These are phyloP conservation scores for Firmiana major DNA, from an alignment of 345 rosid species.

Conservation along the genomic window DNA sequence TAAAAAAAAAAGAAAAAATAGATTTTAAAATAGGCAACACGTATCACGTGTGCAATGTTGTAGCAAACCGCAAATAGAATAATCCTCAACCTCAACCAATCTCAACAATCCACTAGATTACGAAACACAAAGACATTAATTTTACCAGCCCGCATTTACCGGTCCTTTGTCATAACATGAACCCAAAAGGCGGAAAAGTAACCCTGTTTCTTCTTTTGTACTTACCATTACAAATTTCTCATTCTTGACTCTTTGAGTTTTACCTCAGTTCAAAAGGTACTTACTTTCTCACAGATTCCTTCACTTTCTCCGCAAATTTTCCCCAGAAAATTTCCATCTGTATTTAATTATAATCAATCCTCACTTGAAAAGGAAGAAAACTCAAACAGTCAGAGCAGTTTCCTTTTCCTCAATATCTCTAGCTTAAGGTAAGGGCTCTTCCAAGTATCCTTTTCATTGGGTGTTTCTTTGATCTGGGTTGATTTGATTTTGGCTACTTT, in stretches of 20 bases:
- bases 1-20: too few species aligned
- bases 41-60: background rate
- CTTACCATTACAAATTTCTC: background rate
- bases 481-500: conserved; percentile 14
- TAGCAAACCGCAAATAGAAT: too few species aligned
- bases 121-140: background rate
- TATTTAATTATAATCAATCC: background rate
- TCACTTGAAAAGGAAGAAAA: background rate
- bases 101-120: background rate
- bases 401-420: background rate
- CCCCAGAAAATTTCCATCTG: background rate
- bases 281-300: conserved; percentile 1
- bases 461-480: conserved; percentile 13
- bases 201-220: too few species aligned
- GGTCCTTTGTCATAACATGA: background rate
- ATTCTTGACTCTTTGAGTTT: background rate
- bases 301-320: background rate
- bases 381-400: background rate
- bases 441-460: background rate
- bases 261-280: background rate
- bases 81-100: background rate
- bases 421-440: background rate
- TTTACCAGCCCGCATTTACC: background rate
- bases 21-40: too few species aligned
- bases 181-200: background rate